phyloP scores from a whole-genome alignment of 1,284 basidiomycete genomes.

The Naganishia liquefaciens region DNA sequence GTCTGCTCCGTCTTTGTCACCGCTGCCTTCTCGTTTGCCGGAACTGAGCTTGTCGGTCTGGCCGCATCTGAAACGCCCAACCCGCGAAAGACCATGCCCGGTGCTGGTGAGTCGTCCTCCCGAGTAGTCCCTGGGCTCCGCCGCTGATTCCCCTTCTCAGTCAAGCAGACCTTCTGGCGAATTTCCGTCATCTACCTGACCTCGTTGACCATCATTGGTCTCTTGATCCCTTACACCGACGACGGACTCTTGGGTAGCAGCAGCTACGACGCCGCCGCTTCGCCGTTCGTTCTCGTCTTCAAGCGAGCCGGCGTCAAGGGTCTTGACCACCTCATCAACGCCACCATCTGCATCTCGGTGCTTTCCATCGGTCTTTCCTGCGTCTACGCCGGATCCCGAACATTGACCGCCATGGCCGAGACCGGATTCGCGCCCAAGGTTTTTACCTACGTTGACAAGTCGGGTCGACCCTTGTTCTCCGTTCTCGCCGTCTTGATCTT shows the following conservation, averaged over 20 bases:
- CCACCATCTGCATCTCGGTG: conserved; percentile 55
- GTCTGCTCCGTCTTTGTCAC: conserved; percentile 50
- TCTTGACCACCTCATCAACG: conserved; percentile 57
- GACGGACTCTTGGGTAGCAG: conserved; percentile 46
- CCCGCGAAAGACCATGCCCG: conserved; percentile 56
- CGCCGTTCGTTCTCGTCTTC: conserved; percentile 59
- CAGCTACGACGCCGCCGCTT: conserved; percentile 52
- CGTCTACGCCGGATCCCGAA: conserved; percentile 52
- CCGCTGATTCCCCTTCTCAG: conserved; percentile 43
- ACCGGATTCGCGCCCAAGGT: conserved; percentile 55
- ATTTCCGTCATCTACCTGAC: conserved; percentile 59
- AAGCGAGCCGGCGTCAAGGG: conserved; percentile 53
- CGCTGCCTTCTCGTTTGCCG: conserved; percentile 79
- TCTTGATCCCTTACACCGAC: conserved; percentile 53
- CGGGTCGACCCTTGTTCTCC: conserved; percentile 57
- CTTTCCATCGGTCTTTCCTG: conserved; percentile 51
- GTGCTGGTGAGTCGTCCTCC: conserved; percentile 56
- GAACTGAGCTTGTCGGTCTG: conserved; percentile 83
- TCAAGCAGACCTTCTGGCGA: conserved; percentile 55
- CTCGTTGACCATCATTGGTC: conserved; percentile 57
- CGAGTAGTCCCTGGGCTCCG: background rate
- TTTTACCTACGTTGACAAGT: conserved; percentile 58
- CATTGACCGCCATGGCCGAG: conserved; percentile 49
- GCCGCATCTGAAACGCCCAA: conserved; percentile 68
- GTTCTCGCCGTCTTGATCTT: conserved; percentile 50